A percentile compares a stretch with the other conserved stretches of the same genome.
Evolutionary conservation across 2,329 filamentous ascomycete genomes (phyloP).

Genomic region (Lecanicillium sp.): DNA sequence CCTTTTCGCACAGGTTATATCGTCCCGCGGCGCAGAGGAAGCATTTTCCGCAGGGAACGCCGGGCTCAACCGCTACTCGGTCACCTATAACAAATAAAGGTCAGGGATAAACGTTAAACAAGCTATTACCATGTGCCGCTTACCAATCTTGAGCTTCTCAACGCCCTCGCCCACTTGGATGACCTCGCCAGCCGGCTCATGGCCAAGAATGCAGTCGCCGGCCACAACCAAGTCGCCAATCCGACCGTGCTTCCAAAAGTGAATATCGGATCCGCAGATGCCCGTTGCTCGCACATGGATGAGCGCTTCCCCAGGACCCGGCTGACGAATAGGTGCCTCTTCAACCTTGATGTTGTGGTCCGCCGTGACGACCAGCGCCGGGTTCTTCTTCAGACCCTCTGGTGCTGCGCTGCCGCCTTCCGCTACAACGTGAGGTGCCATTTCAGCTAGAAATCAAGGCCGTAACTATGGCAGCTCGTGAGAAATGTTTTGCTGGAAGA

Average conservation of each 20-base stretch:
- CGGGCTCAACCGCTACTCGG: conserved; percentile 59
- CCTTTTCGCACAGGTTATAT: conserved; percentile 57
- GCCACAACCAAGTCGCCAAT: conserved; percentile 57
- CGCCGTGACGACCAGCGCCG: conserved; percentile 50
- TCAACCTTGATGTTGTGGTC: conserved; percentile 50
- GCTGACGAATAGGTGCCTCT: conserved; percentile 49
- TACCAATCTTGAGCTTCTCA: conserved; percentile 37
- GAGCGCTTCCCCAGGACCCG: conserved; percentile 46
- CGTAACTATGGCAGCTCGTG: too few relatives aligned
- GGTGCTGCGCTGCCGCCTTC: too few relatives aligned
- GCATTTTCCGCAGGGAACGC: conserved; percentile 54
- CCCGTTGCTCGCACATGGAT: conserved; percentile 56
- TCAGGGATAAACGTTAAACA: too few relatives aligned
- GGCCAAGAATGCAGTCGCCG: conserved; percentile 57
- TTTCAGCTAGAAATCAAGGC: too few relatives aligned
- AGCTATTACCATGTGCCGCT: too few relatives aligned
- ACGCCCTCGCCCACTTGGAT: conserved; percentile 49
- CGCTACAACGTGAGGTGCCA: too few relatives aligned
- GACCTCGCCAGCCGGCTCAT: conserved; percentile 56
- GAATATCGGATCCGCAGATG: conserved; percentile 61
- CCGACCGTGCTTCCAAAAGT: conserved; percentile 58
- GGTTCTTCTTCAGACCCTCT: conserved; percentile 29
- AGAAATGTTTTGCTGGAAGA: too few relatives aligned
- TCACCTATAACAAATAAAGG: conserved; percentile 37
- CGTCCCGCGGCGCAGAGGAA: conserved; percentile 52